Conservation (phyloP, 805 yeast genomes). For the Candida suzukii region DNA sequence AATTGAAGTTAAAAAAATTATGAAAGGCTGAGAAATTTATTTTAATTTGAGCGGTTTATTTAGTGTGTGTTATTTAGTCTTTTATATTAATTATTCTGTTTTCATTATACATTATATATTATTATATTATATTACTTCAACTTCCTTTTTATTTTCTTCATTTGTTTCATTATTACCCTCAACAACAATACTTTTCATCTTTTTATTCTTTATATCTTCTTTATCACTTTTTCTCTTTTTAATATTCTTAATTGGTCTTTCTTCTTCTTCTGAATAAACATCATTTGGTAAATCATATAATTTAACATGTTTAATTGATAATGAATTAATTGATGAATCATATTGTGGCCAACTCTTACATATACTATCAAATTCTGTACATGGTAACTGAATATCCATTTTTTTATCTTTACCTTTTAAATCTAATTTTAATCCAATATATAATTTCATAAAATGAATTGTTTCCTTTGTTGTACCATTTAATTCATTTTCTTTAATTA, state of each 20-base stretch:
- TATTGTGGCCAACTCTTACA: conserved; percentile 71
- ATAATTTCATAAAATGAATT: conserved; percentile 66
- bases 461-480: conserved; percentile 3
- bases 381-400: conserved; percentile 82
- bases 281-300: conserved; percentile 76
- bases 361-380: conserved; percentile 77
- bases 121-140: not conserved
- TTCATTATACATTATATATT: too few relatives aligned
- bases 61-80: too few relatives aligned
- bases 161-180: not conserved
- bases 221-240: conserved; percentile 43
- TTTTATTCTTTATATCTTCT: conserved; percentile 22
- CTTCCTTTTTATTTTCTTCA: not conserved
- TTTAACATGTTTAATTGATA: conserved; percentile 69
- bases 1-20: too few relatives aligned
- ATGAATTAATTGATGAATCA: conserved; percentile 50
- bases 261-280: conserved; percentile 77
- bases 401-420: conserved; percentile 49
- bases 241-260: conserved; percentile 52
- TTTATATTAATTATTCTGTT: too few relatives aligned
- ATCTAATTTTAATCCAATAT: conserved; percentile 65
- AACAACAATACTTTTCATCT: conserved; percentile 12
- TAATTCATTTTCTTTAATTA: conserved; percentile 17
- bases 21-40: too few relatives aligned
- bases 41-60: too few relatives aligned